Base-by-base conservation (phyloP, 352 stramenopile genomes). In the Phytophthora colocasiae region DNA sequence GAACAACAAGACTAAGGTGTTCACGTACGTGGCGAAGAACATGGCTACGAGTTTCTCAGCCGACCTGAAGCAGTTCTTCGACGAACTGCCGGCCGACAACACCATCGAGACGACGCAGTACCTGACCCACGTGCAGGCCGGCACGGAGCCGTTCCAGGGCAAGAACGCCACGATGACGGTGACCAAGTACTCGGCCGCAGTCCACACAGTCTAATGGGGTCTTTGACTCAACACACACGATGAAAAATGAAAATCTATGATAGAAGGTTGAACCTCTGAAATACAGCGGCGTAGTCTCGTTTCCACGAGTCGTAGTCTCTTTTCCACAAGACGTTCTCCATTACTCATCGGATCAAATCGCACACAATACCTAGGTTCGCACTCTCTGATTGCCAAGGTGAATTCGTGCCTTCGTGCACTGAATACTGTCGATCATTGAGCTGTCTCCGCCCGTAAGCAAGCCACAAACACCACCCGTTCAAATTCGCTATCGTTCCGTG, bases 1-100 rank as follows among this genome's bases (percentile, higher is more conserved):
- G 26, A 79, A 79, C 54, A 65, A 52, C 44, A 69, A 63, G 29
- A 69, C 54, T 26, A 75, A 58, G 31, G 66, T 79, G 10, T 76
- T 60, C 58, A 66, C 71, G 40, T 79, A 71, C 45, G 66, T 76
- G 36, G 70, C 70, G 3, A 54, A 56, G 15, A 41, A 55, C 38
- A 58, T 40, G 32, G 36, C 59, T 14, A 66, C 49, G 14, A 69
- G 44, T 38, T 66, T 73, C 51, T 53, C 57, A 52, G 62, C 50
- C 19, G 71, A 78, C 44, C 32, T 75, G 36, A 67, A 68, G 53
- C n/a, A 53, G 52, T 78, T 78, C 40, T 45, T 75, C 44, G 51
- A 66, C 15, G 68, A 73, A 44, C 62, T 78, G 2, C 45, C 40
- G 38, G 50, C 52, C 3, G 59, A 67, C 61, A 58, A 70, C 66